Percentiles rank a stretch among this genome's conserved stretches.
These are phyloP conservation scores for Boechera stricta DNA, from an alignment of 345 rosid genomes.

Conservation along the genomic window DNA sequence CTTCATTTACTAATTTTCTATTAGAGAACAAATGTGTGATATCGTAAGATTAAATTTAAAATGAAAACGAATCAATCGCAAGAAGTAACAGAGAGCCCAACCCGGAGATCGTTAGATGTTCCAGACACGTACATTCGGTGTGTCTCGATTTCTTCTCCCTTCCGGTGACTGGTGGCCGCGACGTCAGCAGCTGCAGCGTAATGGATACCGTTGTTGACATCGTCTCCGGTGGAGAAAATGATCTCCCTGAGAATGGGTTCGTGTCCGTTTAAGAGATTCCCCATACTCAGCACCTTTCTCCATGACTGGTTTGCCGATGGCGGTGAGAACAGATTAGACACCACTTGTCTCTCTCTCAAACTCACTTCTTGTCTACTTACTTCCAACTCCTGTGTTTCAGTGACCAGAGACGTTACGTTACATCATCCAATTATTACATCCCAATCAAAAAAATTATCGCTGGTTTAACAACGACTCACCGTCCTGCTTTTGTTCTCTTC, in stretches of 20 bases:
- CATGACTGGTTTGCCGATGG: conserved; percentile 91
- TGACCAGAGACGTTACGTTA: conserved; percentile 22
- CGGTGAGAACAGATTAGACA: conserved; percentile 72
- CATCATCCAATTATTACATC: background rate
- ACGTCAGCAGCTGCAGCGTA: conserved; percentile 56
- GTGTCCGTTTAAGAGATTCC: conserved; percentile 93
- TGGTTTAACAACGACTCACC: conserved; percentile 29
- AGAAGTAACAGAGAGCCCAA: conserved; percentile 85
- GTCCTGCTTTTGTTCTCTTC: conserved; percentile 39
- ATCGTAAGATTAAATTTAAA: conserved; percentile 8
- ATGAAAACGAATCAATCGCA: conserved; percentile 58
- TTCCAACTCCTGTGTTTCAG: conserved; percentile 63
- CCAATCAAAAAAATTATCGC: background rate
- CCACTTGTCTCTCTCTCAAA: conserved; percentile 59
- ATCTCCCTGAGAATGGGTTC: conserved; percentile 88
- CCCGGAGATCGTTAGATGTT: conserved; percentile 94
- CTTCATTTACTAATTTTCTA: conserved; percentile 17
- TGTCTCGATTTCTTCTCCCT: conserved; percentile 70
- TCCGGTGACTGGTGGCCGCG: conserved; percentile 44
- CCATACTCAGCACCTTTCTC: conserved; percentile 98
- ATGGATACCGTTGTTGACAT: conserved; percentile 55
- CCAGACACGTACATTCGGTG: conserved; percentile 89
- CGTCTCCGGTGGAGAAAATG: conserved; percentile 67
- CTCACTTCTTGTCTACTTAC: conserved; percentile 56
- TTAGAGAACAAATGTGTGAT: conserved; percentile 21